Percentiles rank a stretch among this genome's conserved stretches.
Evolutionary conservation across 257 asterid genomes (phyloP).

Genomic region (Solanum lycopersicoides): DNA sequence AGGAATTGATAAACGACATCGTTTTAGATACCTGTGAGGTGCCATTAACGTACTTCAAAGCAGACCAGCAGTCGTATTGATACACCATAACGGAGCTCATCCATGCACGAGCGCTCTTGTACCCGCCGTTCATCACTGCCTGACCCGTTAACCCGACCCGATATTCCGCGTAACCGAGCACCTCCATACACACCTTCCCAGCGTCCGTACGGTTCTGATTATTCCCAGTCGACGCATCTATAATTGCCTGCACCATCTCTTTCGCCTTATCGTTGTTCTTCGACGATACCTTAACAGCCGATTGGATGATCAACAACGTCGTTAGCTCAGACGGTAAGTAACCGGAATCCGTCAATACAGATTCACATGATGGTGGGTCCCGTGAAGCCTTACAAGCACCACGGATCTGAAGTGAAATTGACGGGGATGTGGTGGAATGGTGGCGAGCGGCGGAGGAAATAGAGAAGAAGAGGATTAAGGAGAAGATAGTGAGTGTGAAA

Average conservation of each 20-base stretch:
- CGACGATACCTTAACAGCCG: slow-evolving; percentile 25
- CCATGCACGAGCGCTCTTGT: slow-evolving; percentile 72
- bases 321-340: slow-evolving; percentile 21
- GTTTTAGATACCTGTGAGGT: slow-evolving; percentile 17
- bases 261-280: slow-evolving; percentile 20
- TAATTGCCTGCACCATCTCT: slow-evolving; percentile 26
- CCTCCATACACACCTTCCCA: slow-evolving; percentile 31
- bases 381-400: slow-evolving; percentile 51
- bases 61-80: slow-evolving; percentile 57
- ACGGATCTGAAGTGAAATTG: slow-evolving; percentile 3
- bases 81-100: slow-evolving; percentile 42
- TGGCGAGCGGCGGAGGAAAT: slow-evolving; percentile 10
- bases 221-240: slow-evolving; percentile 17
- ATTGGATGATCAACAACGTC: slow-evolving; percentile 23
- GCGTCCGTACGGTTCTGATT: slow-evolving; percentile 39
- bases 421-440: slow-evolving; percentile 2
- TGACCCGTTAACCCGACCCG: slow-evolving; percentile 14
- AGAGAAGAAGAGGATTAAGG: not conserved
- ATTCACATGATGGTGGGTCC: slow-evolving; percentile 26
- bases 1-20: slow-evolving; percentile 30
- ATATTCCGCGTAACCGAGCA: slow-evolving; percentile 24
- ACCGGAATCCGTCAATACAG: slow-evolving; percentile 12
- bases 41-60: slow-evolving; percentile 40
- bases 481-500: not conserved
- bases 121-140: slow-evolving; percentile 6